phyloP scores from a whole-genome alignment of 768 basidiomycete genomes.

The Leccinum olivaceopallidum region DNA sequence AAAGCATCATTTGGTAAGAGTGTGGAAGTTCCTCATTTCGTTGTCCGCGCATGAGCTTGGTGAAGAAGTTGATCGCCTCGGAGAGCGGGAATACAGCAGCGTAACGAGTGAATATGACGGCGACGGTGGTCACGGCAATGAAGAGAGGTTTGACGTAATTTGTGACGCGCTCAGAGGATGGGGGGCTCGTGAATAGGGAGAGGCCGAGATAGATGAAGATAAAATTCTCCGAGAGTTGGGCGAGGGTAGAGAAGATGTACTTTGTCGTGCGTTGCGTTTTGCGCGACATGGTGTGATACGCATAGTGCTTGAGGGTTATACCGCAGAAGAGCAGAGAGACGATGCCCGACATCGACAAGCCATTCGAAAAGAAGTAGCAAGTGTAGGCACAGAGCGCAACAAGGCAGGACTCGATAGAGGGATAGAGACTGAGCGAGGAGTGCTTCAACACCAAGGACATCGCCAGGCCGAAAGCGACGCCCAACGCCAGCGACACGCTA shows the following conservation, averaged over 20 bases:
- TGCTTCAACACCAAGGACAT: constrained; percentile 96
- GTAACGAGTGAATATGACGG: constrained; percentile 94
- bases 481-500: constrained; percentile 91
- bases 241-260: constrained; percentile 93
- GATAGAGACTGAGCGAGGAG: constrained; percentile 80
- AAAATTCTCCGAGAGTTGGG: constrained; percentile 96
- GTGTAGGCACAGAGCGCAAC: constrained; percentile 95
- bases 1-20: constrained; percentile 99
- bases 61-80: constrained; percentile 93
- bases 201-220: constrained; percentile 99
- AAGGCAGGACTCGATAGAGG: constrained; percentile 96
- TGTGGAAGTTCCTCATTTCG: constrained; percentile 91
- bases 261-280: constrained; percentile 92
- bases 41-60: constrained; percentile 79
- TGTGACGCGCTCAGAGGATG: constrained; percentile 72
- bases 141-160: constrained; percentile 94
- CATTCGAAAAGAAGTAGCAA: constrained; percentile 99
- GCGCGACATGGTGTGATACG: constrained; percentile 99
- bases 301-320: constrained; percentile 98
- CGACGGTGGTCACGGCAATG: constrained; percentile 87
- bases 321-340: constrained; percentile 98
- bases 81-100: constrained; percentile 95
- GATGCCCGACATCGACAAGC: constrained; percentile 91
- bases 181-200: constrained; percentile 90
- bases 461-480: constrained; percentile 85